These are phyloP conservation scores for Alternaria brassicae DNA, from an alignment of 2,329 filamentous ascomycete species.

Conservation along the genomic window DNA sequence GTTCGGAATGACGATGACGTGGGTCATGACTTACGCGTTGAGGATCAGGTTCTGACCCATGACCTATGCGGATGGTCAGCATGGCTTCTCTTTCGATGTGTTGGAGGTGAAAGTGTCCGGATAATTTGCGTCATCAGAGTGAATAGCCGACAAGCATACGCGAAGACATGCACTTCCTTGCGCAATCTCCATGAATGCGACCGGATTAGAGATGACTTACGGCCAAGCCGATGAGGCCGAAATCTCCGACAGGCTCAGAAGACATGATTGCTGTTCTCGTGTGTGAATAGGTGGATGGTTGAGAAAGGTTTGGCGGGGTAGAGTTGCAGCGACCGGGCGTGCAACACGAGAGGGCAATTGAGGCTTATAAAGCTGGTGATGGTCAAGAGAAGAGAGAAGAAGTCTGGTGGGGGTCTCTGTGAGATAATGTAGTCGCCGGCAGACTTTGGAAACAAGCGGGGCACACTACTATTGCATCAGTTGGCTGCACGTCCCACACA, in stretches of 20 bases:
- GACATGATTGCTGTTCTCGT: conserved; percentile 41
- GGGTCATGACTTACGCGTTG: conserved; percentile 54
- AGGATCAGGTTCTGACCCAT: conserved; percentile 64
- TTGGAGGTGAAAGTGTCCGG: background rate
- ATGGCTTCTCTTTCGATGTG: conserved; percentile 4
- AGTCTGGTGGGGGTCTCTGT: conserved; percentile 33
- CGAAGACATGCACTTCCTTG: background rate
- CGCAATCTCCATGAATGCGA: background rate
- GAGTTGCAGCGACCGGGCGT: conserved; percentile 40
- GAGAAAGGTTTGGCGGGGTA: conserved; percentile 34
- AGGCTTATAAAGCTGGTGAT: conserved; percentile 28
- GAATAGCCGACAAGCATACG: background rate
- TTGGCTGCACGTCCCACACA: conserved; percentile 30
- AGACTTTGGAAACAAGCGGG: conserved; percentile 44
- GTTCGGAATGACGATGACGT: conserved; percentile 13
- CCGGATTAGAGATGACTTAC: conserved; percentile 34
- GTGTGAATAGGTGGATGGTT: conserved; percentile 7
- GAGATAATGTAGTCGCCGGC: conserved; percentile 47
- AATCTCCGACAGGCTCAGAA: conserved; percentile 56
- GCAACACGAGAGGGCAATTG: conserved; percentile 39
- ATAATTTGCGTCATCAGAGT: background rate
- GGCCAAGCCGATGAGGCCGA: conserved; percentile 62
- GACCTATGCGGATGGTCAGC: conserved; percentile 40
- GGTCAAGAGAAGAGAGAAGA: conserved; percentile 30
- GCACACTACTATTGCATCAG: conserved; percentile 40